Conservation (phyloP, 2,329 filamentous ascomycete genomes). For the Pezicula radicicola region DNA sequence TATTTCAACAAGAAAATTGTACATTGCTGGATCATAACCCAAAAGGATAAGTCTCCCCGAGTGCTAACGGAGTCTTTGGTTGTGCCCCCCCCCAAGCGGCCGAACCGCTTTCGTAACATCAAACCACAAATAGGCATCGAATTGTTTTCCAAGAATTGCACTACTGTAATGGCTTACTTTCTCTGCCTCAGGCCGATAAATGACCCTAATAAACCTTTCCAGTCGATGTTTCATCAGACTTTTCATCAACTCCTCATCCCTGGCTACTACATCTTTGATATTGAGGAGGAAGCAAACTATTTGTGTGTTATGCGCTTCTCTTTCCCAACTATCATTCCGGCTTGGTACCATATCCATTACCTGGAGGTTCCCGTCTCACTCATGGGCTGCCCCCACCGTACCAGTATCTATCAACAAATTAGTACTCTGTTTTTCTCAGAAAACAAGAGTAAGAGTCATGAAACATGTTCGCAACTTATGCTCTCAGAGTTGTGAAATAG, state of each 20-base stretch:
- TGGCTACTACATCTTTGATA: constrained; percentile 30
- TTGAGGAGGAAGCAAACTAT: constrained; percentile 43
- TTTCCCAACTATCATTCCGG: constrained; percentile 44
- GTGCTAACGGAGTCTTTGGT: not conserved
- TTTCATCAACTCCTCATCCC: too few relatives aligned
- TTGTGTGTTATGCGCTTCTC: constrained; percentile 42
- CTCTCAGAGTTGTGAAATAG: too few relatives aligned
- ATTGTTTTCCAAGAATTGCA: constrained; percentile 2
- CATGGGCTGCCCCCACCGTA: constrained; percentile 47
- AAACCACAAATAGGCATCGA: constrained; percentile 3
- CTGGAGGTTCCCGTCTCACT: constrained; percentile 48
- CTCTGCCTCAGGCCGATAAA: too few relatives aligned
- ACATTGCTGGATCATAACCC: not conserved
- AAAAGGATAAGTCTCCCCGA: constrained; percentile 5
- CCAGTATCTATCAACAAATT: constrained; percentile 32
- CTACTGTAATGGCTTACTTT: not conserved
- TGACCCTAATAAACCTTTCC: too few relatives aligned
- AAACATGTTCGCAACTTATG: too few relatives aligned
- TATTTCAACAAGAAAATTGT: too few relatives aligned
- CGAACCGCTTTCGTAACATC: not conserved
- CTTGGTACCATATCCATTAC: constrained; percentile 46
- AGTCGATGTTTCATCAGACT: too few relatives aligned
- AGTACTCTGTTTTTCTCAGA: too few relatives aligned
- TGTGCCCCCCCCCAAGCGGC: constrained; percentile 1
- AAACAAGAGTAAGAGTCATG: too few relatives aligned